phyloP scores from a whole-genome alignment of 345 rosid species.

The Linum tenue region DNA sequence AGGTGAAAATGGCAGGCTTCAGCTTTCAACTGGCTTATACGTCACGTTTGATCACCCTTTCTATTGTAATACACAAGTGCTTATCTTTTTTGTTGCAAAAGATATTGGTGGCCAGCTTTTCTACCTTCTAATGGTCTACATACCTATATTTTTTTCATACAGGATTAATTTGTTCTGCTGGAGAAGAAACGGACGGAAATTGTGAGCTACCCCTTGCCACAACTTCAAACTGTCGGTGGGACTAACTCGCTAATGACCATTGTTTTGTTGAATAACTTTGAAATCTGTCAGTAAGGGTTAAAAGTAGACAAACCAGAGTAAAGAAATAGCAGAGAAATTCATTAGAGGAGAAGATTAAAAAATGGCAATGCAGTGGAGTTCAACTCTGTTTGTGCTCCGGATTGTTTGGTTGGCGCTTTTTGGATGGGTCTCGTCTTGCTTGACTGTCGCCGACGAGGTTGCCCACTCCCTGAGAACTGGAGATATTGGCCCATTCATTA shows the following conservation, averaged over 20 bases:
- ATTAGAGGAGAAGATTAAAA: background rate
- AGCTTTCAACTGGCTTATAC: background rate
- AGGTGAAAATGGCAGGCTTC: background rate
- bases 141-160: background rate
- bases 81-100: background rate
- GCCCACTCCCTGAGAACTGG: constrained; percentile 67
- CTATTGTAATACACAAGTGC: background rate
- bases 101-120: background rate
- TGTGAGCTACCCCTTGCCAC: background rate
- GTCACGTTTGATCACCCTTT: background rate
- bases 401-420: constrained; percentile 56
- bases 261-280: too few species aligned
- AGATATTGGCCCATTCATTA: constrained; percentile 80
- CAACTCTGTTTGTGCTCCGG: constrained; percentile 51
- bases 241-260: background rate
- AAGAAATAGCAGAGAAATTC: background rate
- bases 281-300: background rate
- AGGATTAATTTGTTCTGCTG: background rate
- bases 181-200: background rate
- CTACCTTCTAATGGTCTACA: background rate
- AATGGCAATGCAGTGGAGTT: constrained; percentile 59
- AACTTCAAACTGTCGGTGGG: background rate
- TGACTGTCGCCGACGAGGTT: constrained; percentile 78
- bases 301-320: background rate
- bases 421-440: constrained; percentile 76